These are phyloP conservation scores for Intubia oerlemansii DNA, from an alignment of 2,329 filamentous ascomycete genomes.

Conservation along the genomic window DNA sequence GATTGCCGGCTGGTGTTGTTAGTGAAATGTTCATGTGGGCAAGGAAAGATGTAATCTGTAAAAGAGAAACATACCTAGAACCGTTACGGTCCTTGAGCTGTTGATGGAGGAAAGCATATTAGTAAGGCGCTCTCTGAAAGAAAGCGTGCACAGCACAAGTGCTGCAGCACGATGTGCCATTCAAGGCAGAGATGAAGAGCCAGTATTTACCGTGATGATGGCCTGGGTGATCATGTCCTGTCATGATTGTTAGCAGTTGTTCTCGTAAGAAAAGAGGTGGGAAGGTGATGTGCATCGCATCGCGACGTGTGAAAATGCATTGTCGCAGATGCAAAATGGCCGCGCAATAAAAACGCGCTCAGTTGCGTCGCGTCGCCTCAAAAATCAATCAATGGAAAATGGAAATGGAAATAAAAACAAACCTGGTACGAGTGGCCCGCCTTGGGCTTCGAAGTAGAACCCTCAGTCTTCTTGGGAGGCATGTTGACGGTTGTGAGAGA, in stretches of 20 bases:
- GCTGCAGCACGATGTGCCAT: no score
- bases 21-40: slow-evolving; percentile 10
- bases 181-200: no score
- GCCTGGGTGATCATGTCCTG: slow-evolving; percentile 44
- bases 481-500: slow-evolving; percentile 18
- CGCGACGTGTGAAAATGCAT: not conserved
- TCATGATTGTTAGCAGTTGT: slow-evolving; percentile 3
- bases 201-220: slow-evolving; percentile 35
- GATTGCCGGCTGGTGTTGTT: slow-evolving; percentile 27
- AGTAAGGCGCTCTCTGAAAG: slow-evolving; percentile 2
- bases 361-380: no score
- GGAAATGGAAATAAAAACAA: slow-evolving; percentile 11
- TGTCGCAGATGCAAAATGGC: not conserved
- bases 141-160: no score
- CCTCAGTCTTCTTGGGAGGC: slow-evolving; percentile 36
- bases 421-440: slow-evolving; percentile 35
- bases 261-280: no score
- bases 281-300: no score
- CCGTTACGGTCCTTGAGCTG: slow-evolving; percentile 43
- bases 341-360: not conserved
- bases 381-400: not conserved
- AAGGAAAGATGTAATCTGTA: slow-evolving; percentile 5
- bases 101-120: slow-evolving; percentile 5
- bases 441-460: slow-evolving; percentile 26
- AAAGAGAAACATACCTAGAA: slow-evolving; percentile 20